Base-by-base conservation (phyloP, 208 protist genomes). In the Kentomonas sorsogonicus region DNA sequence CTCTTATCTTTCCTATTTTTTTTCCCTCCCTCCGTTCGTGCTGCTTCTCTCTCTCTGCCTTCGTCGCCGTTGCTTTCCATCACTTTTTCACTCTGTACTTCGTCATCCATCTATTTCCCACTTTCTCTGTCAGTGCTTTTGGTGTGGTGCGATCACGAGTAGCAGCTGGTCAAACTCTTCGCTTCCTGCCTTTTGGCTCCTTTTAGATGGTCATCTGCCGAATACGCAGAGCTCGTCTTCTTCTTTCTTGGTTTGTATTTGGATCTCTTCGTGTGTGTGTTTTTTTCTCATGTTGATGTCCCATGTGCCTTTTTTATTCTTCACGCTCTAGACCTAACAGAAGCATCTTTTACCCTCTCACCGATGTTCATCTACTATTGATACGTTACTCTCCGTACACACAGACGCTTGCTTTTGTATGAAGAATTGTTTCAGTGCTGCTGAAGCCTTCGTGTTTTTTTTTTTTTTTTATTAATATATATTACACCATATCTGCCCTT, bases 241-340 rank as follows among this genome's bases (percentile, higher is more conserved):
- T 2, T 51, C 38, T 74, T 33, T 54, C 56, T 48, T 56, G 7
- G 45, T 43, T 15, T 39, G 39, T 45, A 10, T 57, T 31, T 39
- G 5, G 23, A 58, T 29, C 29, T 66, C 15, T 59, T 22, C 22
- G 36, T 40, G 34, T 34, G 4, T 65, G 18, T 72, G 20, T 18
- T 33, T 48, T 52, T 31, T 53, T 56, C 26, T 41, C 39, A 56
- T 51, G 33, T 45, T 65, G 41, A 39, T 57, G 55, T 66, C 43
- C 25, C 6, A 36, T 20, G 6, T 62, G 16, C 36, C 39, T 39
- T 43, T 13, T 47, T 30, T 44, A 20, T 60, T 53, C 38, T 47
- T 54, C 16, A 3, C 29, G 36, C 13, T 5, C 13, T 26, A 45
- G 18, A 23, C 13, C 33, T 9, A 46, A 46, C 41, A 25, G 9